These are phyloP conservation scores for Zygosaccharomyces pseudobailii DNA, from an alignment of 1,139 yeast species.

Conservation along the genomic window DNA sequence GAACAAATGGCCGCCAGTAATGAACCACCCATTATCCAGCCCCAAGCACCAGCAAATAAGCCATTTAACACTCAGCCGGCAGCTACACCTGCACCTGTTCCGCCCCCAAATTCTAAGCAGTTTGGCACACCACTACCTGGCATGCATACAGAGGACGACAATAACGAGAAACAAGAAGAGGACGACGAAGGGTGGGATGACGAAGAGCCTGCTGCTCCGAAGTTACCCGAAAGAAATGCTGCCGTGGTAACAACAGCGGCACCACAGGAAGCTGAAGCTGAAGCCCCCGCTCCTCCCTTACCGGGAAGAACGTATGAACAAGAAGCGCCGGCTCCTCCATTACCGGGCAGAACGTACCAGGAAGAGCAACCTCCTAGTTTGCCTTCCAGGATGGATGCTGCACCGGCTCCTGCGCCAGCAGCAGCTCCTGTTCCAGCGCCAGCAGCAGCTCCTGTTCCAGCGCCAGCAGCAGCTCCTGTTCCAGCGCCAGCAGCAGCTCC, in stretches of 20 bases:
- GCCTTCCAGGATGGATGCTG: conserved; percentile 10
- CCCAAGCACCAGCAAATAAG: conserved; percentile 25
- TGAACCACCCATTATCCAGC: conserved; percentile 28
- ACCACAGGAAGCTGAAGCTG: conserved; percentile 21
- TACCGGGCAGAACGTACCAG: conserved; percentile 8
- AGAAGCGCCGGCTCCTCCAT: conserved; percentile 15
- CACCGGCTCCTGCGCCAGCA: conserved; percentile 12
- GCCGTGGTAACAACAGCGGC: not conserved
- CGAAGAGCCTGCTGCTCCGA: conserved; percentile 28
- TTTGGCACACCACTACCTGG: conserved; percentile 34
- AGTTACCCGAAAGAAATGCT: conserved; percentile 4
- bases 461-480: conserved; percentile 13
- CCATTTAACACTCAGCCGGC: conserved; percentile 1
- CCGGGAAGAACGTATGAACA: conserved; percentile 10
- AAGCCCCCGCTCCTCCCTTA: conserved; percentile 15
- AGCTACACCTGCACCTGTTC: conserved; percentile 32
- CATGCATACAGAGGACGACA: conserved; percentile 25
- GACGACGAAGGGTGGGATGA: conserved; percentile 33
- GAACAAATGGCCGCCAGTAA: conserved; percentile 29
- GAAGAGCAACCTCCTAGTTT: conserved; percentile 15
- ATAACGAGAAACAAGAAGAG: conserved; percentile 28
- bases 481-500: conserved; percentile 15
- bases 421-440: conserved; percentile 2
- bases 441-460: conserved; percentile 6
- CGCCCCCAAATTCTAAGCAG: conserved; percentile 34